Percentiles rank a stretch among this genome's conserved stretches.
Conservation (phyloP, 495 filamentous ascomycete species). For the Aspergillus mulundensis region DNA sequence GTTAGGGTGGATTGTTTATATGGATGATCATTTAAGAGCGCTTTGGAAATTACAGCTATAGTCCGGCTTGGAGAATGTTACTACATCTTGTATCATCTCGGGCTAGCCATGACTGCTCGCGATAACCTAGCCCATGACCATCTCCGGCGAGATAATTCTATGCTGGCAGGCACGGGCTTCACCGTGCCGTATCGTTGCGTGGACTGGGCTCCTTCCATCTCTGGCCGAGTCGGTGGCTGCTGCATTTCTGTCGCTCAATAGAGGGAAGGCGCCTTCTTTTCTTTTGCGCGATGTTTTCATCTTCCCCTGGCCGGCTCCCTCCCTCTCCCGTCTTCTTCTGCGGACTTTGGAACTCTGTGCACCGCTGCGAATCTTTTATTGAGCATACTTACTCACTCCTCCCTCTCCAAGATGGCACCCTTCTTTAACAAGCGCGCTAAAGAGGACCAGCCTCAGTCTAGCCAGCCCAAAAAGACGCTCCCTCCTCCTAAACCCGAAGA, state of each 20-base stretch:
- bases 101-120: too few species aligned
- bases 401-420: background rate
- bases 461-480: background rate
- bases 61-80: background rate
- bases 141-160: too few species aligned
- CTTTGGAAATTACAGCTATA: background rate
- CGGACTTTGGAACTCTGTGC: too few species aligned
- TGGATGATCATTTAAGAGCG: background rate
- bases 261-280: background rate
- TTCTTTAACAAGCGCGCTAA: background rate
- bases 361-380: background rate
- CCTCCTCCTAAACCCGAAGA: background rate
- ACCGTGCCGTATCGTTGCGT: too few species aligned
- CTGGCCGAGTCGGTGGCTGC: background rate
- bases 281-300: background rate
- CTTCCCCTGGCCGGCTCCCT: background rate
- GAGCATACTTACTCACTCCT: constrained; percentile 3
- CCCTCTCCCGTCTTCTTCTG: background rate
- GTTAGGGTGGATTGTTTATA: background rate
- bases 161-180: background rate
- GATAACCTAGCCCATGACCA: too few species aligned
- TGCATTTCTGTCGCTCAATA: background rate
- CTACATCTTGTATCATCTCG: background rate
- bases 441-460: background rate
- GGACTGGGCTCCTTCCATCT: background rate